Evolutionary conservation across 805 yeast species (phyloP).

Genomic region (Jamesozyma rosinii): DNA sequence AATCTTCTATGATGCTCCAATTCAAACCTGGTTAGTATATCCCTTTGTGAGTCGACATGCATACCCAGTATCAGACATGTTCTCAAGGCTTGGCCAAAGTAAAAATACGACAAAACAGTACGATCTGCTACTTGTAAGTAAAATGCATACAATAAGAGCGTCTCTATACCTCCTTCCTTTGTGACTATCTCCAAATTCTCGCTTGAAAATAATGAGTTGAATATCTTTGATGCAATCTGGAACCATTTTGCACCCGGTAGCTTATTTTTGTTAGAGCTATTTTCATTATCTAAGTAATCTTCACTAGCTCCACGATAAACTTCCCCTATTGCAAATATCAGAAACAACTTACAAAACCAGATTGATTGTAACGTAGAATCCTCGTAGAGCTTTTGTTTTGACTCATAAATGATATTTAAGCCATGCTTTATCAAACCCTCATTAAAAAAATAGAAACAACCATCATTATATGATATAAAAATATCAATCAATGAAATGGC

Average conservation of each 20-base stretch:
- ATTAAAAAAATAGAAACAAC: slow-evolving; percentile 75
- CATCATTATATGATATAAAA: slow-evolving; percentile 70
- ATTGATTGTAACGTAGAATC: slow-evolving; percentile 63
- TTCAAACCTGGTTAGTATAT: slow-evolving; percentile 53
- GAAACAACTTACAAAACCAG: slow-evolving; percentile 67
- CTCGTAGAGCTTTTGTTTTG: slow-evolving; percentile 26
- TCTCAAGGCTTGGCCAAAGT: slow-evolving; percentile 66
- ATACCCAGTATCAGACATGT: slow-evolving; percentile 65
- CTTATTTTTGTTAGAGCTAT: slow-evolving; percentile 24
- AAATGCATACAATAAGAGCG: slow-evolving; percentile 63
- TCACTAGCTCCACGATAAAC: slow-evolving; percentile 63
- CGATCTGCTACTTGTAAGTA: slow-evolving; percentile 78
- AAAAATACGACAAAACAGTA: slow-evolving; percentile 71
- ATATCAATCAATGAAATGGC: slow-evolving; percentile 69
- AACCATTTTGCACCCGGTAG: slow-evolving; percentile 75
- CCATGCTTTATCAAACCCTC: slow-evolving; percentile 70
- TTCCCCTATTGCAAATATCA: slow-evolving; percentile 73
- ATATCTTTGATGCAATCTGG: slow-evolving; percentile 68
- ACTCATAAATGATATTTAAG: slow-evolving; percentile 48
- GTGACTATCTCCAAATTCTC: slow-evolving; percentile 75
- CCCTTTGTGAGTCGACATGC: slow-evolving; percentile 77
- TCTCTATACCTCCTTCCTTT: slow-evolving; percentile 73
- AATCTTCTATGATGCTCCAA: slow-evolving; percentile 75
- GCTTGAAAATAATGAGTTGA: slow-evolving; percentile 66
- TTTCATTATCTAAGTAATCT: slow-evolving; percentile 32